phyloP scores from a whole-genome alignment of 1,284 basidiomycete species.

The Boletus mariae region DNA sequence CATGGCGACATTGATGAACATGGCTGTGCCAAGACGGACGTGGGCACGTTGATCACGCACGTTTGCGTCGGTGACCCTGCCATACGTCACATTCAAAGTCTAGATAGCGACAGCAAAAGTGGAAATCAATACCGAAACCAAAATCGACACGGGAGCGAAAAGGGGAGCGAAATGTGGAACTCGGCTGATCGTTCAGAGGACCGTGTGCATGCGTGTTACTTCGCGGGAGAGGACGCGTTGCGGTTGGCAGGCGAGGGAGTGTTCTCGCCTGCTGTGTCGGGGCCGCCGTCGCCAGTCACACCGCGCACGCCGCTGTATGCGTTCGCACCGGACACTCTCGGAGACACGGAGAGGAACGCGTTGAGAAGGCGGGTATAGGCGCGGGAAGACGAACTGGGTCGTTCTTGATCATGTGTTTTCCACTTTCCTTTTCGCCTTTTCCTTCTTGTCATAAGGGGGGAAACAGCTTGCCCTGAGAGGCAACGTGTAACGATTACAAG shows the following conservation, averaged over 20 bases:
- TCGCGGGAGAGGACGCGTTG: slow-evolving; percentile 46
- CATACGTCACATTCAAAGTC: background rate
- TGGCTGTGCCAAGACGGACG: no score
- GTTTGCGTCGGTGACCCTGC: background rate
- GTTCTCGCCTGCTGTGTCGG: slow-evolving; percentile 65
- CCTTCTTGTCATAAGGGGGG: background rate
- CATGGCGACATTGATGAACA: no score
- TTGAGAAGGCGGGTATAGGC: slow-evolving; percentile 22
- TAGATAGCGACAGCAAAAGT: background rate
- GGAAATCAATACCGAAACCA: background rate
- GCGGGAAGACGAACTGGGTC: background rate
- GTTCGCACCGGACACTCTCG: background rate
- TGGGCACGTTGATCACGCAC: background rate
- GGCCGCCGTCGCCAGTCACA: slow-evolving; percentile 55
- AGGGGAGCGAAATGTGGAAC: no score
- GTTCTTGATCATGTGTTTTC: slow-evolving; percentile 11
- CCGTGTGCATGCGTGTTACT: slow-evolving; percentile 20
- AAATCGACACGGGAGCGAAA: background rate
- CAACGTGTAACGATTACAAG: slow-evolving; percentile 9
- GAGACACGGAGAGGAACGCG: slow-evolving; percentile 7
- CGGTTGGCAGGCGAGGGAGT: slow-evolving; percentile 65
- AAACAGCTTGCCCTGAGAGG: background rate
- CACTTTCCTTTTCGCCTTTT: background rate
- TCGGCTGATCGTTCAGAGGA: background rate
- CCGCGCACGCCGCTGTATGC: slow-evolving; percentile 14